Conservation (phyloP, 2,329 filamentous ascomycete genomes). For the Beauveria medogensis region DNA sequence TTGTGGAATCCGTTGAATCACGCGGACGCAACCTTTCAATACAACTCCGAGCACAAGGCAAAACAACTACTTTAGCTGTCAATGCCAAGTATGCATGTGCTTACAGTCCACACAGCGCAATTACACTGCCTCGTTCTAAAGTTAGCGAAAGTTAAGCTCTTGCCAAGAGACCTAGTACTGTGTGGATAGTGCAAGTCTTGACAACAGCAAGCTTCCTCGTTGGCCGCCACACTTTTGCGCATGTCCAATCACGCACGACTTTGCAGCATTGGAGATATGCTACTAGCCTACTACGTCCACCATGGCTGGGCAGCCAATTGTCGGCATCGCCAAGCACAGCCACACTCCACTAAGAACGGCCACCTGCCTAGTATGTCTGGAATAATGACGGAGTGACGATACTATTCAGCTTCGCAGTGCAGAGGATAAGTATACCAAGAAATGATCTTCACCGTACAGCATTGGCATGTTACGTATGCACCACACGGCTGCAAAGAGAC, state of each 20-base stretch:
- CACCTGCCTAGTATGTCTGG: not conserved
- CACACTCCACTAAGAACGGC: not conserved
- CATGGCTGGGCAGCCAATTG: not conserved
- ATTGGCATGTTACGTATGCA: not conserved
- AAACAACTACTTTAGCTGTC: not conserved
- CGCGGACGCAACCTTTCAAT: not conserved
- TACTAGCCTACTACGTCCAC: not conserved
- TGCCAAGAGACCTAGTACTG: not conserved
- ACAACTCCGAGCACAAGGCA: not conserved
- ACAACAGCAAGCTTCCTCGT: not conserved
- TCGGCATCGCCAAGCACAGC: not conserved
- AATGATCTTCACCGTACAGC: not conserved
- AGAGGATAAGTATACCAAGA: not conserved
- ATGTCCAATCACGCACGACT: not conserved
- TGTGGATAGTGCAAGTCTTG: not conserved
- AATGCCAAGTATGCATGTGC: constrained; percentile 1
- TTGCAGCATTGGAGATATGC: not conserved
- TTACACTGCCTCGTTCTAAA: constrained; percentile 2
- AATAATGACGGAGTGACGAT: not conserved
- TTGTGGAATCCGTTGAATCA: not conserved
- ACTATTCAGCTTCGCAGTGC: not conserved
- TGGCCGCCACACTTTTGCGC: not conserved
- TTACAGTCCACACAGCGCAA: not conserved
- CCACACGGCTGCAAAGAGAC: not conserved
- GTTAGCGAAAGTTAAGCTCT: not conserved